Conservation (phyloP, 768 basidiomycete species). For the Thelephora aurantiotincta region DNA sequence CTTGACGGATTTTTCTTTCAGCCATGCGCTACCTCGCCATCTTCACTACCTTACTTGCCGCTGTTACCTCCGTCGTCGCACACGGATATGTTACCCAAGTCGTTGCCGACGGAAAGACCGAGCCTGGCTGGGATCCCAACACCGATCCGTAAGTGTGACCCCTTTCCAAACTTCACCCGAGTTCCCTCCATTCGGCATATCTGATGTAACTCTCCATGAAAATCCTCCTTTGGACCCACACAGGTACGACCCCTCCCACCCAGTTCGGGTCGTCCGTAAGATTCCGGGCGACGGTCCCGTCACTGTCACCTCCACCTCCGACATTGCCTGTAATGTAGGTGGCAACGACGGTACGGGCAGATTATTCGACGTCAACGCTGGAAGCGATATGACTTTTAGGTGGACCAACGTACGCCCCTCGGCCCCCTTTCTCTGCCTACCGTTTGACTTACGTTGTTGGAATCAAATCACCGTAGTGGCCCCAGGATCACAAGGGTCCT, state of each 20-base stretch:
- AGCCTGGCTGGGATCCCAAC: conserved; percentile 15
- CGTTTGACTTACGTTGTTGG: not conserved
- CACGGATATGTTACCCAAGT: conserved; percentile 14
- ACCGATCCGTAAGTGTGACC: conserved; percentile 13
- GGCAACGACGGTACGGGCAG: conserved; percentile 20
- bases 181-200: not conserved
- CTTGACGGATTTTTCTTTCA: no score
- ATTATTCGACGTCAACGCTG: conserved; percentile 24
- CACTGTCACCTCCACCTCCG: conserved; percentile 16
- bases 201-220: not conserved
- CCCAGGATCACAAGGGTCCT: conserved; percentile 32
- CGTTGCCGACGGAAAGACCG: conserved; percentile 9
- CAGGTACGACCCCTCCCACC: conserved; percentile 14
- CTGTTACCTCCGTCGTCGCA: conserved; percentile 8
- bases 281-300: conserved; percentile 19
- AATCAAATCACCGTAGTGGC: conserved; percentile 10
- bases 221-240: not conserved
- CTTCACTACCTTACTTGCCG: not conserved
- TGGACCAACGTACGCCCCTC: conserved; percentile 27
- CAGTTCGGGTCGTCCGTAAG: conserved; percentile 15
- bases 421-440: not conserved
- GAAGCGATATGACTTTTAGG: conserved; percentile 27
- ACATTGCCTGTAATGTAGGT: conserved; percentile 29
- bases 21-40: no score
- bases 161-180: not conserved